phyloP scores from a whole-genome alignment of 352 stramenopile species.

The Pythium insidiosum region DNA sequence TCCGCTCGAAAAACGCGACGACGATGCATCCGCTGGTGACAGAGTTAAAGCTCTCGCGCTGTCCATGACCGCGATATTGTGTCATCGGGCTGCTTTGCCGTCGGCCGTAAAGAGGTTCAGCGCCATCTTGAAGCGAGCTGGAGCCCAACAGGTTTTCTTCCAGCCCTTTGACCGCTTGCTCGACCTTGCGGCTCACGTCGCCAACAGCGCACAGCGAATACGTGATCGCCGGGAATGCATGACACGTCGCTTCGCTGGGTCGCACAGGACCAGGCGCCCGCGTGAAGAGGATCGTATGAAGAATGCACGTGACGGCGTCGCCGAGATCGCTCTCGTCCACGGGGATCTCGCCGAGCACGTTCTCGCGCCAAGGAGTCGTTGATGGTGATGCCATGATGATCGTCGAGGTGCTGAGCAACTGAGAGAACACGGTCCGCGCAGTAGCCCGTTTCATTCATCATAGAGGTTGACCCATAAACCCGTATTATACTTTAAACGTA shows the following conservation, averaged over 20 bases:
- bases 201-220: slow-evolving; percentile 73
- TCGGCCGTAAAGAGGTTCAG: too few species aligned
- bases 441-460: too few species aligned
- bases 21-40: slow-evolving; percentile 35
- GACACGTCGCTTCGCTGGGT: slow-evolving; percentile 66
- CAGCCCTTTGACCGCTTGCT: slow-evolving; percentile 51
- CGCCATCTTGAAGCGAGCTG: neutral
- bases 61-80: neutral
- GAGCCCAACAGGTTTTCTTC: slow-evolving; percentile 32
- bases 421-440: too few species aligned
- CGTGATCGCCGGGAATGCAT: slow-evolving; percentile 64
- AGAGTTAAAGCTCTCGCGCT: neutral
- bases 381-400: too few species aligned
- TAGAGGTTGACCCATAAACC: too few species aligned
- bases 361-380: slow-evolving; percentile 57
- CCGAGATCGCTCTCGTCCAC: slow-evolving; percentile 45
- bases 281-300: slow-evolving; percentile 82
- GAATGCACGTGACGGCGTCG: slow-evolving; percentile 55
- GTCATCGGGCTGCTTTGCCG: neutral
- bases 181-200: slow-evolving; percentile 74
- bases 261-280: slow-evolving; percentile 60
- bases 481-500: too few species aligned
- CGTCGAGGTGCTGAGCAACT: too few species aligned
- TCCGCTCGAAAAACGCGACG: slow-evolving; percentile 73
- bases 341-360: slow-evolving; percentile 54